phyloP scores from a whole-genome alignment of 2,329 filamentous ascomycete species.

The Verticillium albo-atrum region DNA sequence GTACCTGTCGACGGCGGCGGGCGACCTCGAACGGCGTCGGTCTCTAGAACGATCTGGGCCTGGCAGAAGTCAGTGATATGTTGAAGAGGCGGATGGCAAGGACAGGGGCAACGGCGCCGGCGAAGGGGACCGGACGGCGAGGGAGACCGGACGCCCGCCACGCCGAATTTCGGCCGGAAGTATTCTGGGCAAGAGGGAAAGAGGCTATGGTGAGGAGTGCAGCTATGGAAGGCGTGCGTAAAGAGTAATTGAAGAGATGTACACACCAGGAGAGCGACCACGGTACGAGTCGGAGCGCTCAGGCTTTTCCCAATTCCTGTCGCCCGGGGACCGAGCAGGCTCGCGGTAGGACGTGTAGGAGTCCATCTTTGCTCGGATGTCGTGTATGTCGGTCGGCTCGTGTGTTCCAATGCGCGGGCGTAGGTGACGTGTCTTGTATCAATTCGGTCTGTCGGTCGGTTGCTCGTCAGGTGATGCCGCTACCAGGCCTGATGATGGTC shows the following conservation, averaged over 20 bases:
- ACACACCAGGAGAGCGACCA: constrained; percentile 67
- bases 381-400: constrained; percentile 2
- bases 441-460: constrained; percentile 14
- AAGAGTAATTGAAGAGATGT: neutral
- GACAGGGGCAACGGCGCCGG: neutral
- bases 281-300: constrained; percentile 58
- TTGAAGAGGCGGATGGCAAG: neutral
- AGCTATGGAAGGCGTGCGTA: neutral
- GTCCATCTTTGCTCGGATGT: constrained; percentile 38
- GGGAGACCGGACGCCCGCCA: too few relatives aligned
- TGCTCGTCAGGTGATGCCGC: constrained; percentile 21
- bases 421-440: constrained; percentile 13
- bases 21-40: constrained; percentile 65
- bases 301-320: constrained; percentile 49
- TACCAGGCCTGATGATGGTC: constrained; percentile 11
- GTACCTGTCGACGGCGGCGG: constrained; percentile 68
- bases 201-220: neutral
- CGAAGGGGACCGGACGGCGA: neutral
- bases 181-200: too few relatives aligned
- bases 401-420: neutral
- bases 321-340: constrained; percentile 45
- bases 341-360: constrained; percentile 52
- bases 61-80: constrained; percentile 18
- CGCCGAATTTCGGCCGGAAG: too few relatives aligned
- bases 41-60: constrained; percentile 55